These are phyloP conservation scores for Cordyceps militaris DNA, from an alignment of 2,329 filamentous ascomycete genomes.

Conservation along the genomic window DNA sequence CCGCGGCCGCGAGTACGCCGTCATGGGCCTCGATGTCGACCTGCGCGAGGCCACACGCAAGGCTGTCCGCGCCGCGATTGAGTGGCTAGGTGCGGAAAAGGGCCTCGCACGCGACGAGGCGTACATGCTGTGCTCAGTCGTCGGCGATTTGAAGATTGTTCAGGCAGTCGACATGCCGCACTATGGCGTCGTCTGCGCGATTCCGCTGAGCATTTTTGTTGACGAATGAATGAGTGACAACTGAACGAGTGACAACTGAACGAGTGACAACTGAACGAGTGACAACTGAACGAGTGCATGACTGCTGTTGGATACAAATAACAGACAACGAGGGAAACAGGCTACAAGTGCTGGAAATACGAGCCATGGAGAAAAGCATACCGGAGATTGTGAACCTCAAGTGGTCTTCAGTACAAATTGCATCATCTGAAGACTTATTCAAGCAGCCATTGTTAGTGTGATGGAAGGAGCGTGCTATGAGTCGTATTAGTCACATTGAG, in stretches of 20 bases:
- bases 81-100: slow-evolving; percentile 41
- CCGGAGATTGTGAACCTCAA: too few species aligned
- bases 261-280: slow-evolving; percentile 4
- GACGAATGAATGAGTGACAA: slow-evolving; percentile 4
- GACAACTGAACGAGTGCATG: background rate
- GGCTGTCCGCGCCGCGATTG: slow-evolving; percentile 40
- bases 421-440: too few species aligned
- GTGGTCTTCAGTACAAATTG: too few species aligned
- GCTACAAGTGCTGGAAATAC: background rate
- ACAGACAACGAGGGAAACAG: background rate
- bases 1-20: slow-evolving; percentile 34
- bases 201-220: slow-evolving; percentile 42
- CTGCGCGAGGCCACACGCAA: slow-evolving; percentile 41
- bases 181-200: slow-evolving; percentile 41
- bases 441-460: too few species aligned
- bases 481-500: too few species aligned
- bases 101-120: slow-evolving; percentile 38
- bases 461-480: too few species aligned
- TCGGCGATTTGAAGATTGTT: slow-evolving; percentile 41
- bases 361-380: background rate
- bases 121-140: slow-evolving; percentile 46
- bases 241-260: background rate
- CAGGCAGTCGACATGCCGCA: slow-evolving; percentile 50
- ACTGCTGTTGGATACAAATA: background rate
- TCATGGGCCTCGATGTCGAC: slow-evolving; percentile 40